Base-by-base conservation (phyloP, 2,329 filamentous ascomycete species). In the Nigrograna mackinnonii region DNA sequence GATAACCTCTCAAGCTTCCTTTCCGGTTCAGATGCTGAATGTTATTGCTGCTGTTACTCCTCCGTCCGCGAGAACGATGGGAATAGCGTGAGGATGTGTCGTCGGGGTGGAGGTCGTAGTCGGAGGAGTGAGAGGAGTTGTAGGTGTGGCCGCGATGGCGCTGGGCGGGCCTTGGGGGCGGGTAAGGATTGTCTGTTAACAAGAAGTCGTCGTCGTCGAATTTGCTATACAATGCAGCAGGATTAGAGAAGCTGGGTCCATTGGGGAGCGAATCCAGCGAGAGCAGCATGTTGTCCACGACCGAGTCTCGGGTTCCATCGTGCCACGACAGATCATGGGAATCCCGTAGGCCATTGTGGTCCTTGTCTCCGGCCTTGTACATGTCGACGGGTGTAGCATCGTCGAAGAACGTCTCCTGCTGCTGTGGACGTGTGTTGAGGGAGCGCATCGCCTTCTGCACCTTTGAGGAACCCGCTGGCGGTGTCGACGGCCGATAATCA, bases 261-360 rank as follows among this genome's bases (percentile, higher is more conserved):
- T 80, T 85, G 2, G 62, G 52, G 36, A 69, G 60, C 68, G 92
- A 87, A 70, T 96, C 92, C 51, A 99, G 84, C 30, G 91, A 96
- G 52, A 94, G 78, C 47, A 97, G 83, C 86, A 99, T 94, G 69
- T 96, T 95, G 69, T 94, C 87, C 46, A 99, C 90, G 54, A 99
- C 84, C 24, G 91, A 96, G 63, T 95, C 89, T 55, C 92, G 84
- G 30, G 88, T 89, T 50, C 89, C 83, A 36, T 87, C 83, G 37
- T 85, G 85, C 58, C 95, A 78, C 44, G 89, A 91, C 49, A 96
- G 79, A 67, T 96, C 91, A 75, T 96, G 91, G 36, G 87, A 90
- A 70, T 91, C 85, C 37, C 64, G 58, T 38, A 59, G 44, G 17
- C 37, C 41, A 35, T 55, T 52, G 28, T 54, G 53, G 9, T 55